phyloP scores from a whole-genome alignment of 2,329 filamentous ascomycete species.

The Fusarium sp. region DNA sequence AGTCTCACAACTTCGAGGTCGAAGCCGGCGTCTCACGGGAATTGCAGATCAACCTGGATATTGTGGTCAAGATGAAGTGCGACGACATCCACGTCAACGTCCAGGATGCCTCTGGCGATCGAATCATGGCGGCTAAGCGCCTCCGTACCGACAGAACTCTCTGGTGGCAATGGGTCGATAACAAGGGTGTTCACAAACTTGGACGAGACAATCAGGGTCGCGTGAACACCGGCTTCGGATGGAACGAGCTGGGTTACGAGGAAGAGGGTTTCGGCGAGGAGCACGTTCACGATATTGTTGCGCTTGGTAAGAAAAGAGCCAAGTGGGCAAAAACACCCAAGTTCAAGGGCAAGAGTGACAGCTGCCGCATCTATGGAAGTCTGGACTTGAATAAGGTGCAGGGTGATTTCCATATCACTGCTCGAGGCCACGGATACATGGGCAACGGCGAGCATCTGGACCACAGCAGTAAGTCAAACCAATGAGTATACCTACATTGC shows the following conservation, averaged over 20 bases:
- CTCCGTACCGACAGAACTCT: conserved; percentile 83
- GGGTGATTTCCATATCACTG: conserved; percentile 98
- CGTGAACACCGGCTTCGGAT: conserved; percentile 65
- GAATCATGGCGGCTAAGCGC: conserved; percentile 84
- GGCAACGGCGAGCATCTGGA: conserved; percentile 85
- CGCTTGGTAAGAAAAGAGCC: conserved; percentile 73
- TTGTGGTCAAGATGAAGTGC: conserved; percentile 93
- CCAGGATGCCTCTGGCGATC: conserved; percentile 93
- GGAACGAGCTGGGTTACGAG: conserved; percentile 62
- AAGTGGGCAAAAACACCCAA: conserved; percentile 84
- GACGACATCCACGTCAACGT: conserved; percentile 94
- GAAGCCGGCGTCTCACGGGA: conserved; percentile 91
- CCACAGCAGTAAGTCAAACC: conserved; percentile 75
- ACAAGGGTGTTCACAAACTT: conserved; percentile 75
- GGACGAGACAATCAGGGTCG: conserved; percentile 70
- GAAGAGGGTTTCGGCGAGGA: conserved; percentile 83
- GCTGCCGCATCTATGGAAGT: conserved; percentile 91
- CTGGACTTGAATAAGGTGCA: conserved; percentile 96
- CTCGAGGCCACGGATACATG: conserved; percentile 93
- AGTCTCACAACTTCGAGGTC: conserved; percentile 91
- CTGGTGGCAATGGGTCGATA: conserved; percentile 87
- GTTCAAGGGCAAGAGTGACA: conserved; percentile 73
- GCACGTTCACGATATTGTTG: conserved; percentile 92
- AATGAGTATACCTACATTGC: background rate
- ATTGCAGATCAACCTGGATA: conserved; percentile 94